Evolutionary conservation across 805 yeast genomes (phyloP), one percentile per base, ranked within the genome.

Genomic region (Pichia gijzeniarum): DNA sequence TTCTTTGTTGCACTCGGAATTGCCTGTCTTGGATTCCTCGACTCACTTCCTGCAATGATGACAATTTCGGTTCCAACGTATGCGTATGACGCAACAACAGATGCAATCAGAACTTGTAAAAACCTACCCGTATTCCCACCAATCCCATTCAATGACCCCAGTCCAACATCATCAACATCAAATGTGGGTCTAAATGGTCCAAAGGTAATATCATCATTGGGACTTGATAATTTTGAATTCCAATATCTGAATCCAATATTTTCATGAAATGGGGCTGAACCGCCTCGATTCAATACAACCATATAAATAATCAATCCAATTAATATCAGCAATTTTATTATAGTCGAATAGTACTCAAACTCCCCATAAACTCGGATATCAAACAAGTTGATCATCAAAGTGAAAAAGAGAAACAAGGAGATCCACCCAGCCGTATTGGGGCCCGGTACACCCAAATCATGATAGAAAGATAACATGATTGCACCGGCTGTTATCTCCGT

Each of bases 21-120:
- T 0, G 91, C 80, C 49, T 73, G 77, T 52, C 93, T 69, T 5
- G 95, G 95, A 52, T 84, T 81, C 49, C 81, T 70, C n/a, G 90
- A 85, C 61, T 86, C 95, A 61, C 90, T 85, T 6, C 91, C 88
- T 2, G 93, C 91, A 44, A 85, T 77, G 51, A 85, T 79, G 12
- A 87, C 90, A 60, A 82, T 79, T 53, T 86, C 95, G 1, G 89
- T 83, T 0, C 95, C 95, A 40, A 84, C 78, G 56, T 81, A 86
- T 0, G 95, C 84, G 61, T 82, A 86, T 0, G 87, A 71, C 0
- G 89, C 80, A 18, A 80, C 77, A 39, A 79, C 63, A 8, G 80
- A 65, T 1, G 88, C 86, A 1, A 79, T 74, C 31, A 82, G 45
- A 8, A 84, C 61, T 6, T 85, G 77, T 38, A 82, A 63, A 42